A percentile compares a stretch with the other conserved stretches of the same genome.
These are phyloP conservation scores for Saccharomycopsis schoenii DNA, from an alignment of 805 yeast species.

Conservation along the genomic window DNA sequence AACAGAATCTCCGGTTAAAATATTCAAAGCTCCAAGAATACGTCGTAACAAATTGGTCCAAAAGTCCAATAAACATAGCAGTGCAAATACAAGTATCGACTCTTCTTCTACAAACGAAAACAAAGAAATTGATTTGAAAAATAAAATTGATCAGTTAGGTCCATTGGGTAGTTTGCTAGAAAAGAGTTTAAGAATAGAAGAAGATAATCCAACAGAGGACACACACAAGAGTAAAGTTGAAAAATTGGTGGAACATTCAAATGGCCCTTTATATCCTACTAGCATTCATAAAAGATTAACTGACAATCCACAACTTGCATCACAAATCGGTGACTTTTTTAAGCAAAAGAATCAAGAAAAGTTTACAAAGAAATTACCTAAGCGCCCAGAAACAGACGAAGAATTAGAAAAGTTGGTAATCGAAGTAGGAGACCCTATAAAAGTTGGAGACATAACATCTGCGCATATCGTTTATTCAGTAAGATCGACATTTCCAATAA, in stretches of 20 bases:
- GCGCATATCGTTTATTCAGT: constrained; percentile 86
- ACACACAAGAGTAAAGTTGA: constrained; percentile 28
- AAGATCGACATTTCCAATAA: constrained; percentile 33
- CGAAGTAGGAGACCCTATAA: constrained; percentile 80
- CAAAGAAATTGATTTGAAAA: constrained; percentile 19
- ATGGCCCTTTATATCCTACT: constrained; percentile 41
- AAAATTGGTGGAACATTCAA: constrained; percentile 33
- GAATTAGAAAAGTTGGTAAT: constrained; percentile 40
- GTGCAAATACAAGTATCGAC: neutral
- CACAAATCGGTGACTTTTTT: constrained; percentile 16
- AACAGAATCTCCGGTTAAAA: constrained; percentile 28
- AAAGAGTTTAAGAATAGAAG: constrained; percentile 25
- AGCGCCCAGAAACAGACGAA: constrained; percentile 17
- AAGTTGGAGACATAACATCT: constrained; percentile 82
- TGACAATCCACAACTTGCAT: constrained; percentile 11
- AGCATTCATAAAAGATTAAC: constrained; percentile 13
- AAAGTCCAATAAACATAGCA: constrained; percentile 10
- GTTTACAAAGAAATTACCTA: constrained; percentile 13
- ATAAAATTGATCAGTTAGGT: constrained; percentile 7
- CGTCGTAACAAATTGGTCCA: constrained; percentile 25
- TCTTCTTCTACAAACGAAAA: constrained; percentile 8
- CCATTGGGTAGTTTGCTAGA: constrained; percentile 25
- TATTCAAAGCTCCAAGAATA: constrained; percentile 39
- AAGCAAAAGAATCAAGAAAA: constrained; percentile 6
- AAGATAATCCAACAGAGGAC: constrained; percentile 24